Conservation (phyloP, 495 filamentous ascomycete species). For the Xylaria curta region DNA sequence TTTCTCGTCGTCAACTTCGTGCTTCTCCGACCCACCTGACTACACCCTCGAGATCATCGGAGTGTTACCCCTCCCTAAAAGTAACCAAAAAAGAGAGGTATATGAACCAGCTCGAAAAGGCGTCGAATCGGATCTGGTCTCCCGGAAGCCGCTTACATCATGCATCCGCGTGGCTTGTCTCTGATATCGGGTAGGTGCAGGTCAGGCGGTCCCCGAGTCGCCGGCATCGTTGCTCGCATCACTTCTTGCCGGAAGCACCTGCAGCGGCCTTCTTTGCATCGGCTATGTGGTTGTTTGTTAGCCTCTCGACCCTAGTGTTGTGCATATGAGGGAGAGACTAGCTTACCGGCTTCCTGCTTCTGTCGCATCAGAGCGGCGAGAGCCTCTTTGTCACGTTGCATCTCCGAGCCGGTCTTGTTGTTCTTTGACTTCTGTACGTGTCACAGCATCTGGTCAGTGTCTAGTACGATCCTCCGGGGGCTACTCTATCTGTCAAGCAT, state of each 20-base stretch:
- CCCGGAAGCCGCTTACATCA: neutral
- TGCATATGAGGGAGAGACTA: neutral
- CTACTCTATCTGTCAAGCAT: conserved; percentile 9
- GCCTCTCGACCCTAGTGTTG: neutral
- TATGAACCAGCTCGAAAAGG: neutral
- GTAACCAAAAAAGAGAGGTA: neutral
- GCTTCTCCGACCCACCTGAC: conserved; percentile 11
- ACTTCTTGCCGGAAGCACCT: conserved; percentile 41
- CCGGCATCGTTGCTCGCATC: neutral
- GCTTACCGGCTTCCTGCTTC: conserved; percentile 86
- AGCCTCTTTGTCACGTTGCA: conserved; percentile 73
- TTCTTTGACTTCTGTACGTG: conserved; percentile 64
- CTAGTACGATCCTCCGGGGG: conserved; percentile 8
- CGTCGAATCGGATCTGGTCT: neutral
- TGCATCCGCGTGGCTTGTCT: neutral
- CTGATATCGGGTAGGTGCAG: neutral
- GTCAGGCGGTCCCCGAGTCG: conserved; percentile 18
- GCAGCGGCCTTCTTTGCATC: conserved; percentile 56
- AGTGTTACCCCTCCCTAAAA: neutral
- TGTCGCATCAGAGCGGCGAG: conserved; percentile 84
- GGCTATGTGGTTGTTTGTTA: conserved; percentile 41
- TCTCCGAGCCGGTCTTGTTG: conserved; percentile 70
- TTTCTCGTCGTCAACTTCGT: conserved; percentile 22
- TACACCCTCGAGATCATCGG: conserved; percentile 13
- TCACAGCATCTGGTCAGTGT: conserved; percentile 30